Evolutionary conservation across 352 stramenopile species (phyloP), one percentile per base, ranked within the genome.

Genomic region (Elongisporangium prolatum): DNA sequence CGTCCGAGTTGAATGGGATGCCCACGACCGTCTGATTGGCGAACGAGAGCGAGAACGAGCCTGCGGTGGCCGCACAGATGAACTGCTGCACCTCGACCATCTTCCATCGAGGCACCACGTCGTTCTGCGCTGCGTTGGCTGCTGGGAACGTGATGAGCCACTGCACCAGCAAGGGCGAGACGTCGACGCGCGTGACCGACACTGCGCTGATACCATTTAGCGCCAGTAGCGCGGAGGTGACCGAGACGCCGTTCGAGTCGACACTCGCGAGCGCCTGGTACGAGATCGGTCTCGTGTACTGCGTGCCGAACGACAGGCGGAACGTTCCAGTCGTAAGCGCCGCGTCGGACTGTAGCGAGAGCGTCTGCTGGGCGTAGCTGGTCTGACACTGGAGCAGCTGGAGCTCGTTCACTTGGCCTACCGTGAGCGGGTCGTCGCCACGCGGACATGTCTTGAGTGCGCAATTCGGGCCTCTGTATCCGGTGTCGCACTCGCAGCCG

Each of bases 61-160:
- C 83, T 0, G 68, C 64, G 58, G 89, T 77, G 0, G 83, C 83
- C 7, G 81, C 81, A 54, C 83, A 93, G 38, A 89, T 88, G 54
- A 93, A 93, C 44, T 86, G 77, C 57, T 93, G 83, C 21, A 89
- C 76, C 64, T 93, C 83, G 38, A 86, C 51, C 5, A 75, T 68
- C 56, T 76, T 79, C 82, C 82, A 92, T 0, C 57, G 58, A 1
- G 80, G 72, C 0, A 75, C 60, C 20, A 90, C 50, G 1, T 72
- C 75, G 34, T 74, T 86, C 13, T 92, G 82, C 13, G 64, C 67
- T 0, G 67, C 25, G 48, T 88, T 87, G 0, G 68, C 59, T 2
- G 38, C 48, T 8, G 80, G 72, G 54, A 86, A 90, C 9, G 67
- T 75, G 40, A 90, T 65, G 25, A 59, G 59, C 82, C 82, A 92